These are phyloP conservation scores for Achlya hypogyna DNA, from an alignment of 352 stramenopile genomes.

Conservation along the genomic window DNA sequence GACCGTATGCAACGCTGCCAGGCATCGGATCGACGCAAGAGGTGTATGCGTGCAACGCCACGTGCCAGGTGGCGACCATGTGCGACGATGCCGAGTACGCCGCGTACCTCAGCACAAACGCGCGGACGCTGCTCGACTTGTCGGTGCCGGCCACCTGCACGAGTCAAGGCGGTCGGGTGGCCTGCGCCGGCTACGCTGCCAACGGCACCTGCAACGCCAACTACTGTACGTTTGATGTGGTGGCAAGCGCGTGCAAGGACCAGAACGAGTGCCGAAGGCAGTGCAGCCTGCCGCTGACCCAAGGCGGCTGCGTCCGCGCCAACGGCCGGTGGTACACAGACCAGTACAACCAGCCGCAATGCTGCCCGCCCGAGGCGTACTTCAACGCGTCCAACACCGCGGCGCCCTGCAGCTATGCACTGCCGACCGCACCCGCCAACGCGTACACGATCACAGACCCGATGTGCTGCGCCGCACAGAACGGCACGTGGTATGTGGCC, in stretches of 20 bases:
- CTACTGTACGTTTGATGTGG: slow-evolving; percentile 4
- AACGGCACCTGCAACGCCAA: neutral
- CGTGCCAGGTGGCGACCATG: neutral
- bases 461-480: neutral
- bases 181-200: neutral
- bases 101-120: neutral
- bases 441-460: slow-evolving; percentile 1
- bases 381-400: neutral
- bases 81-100: slow-evolving; percentile 8
- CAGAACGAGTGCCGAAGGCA: neutral
- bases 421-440: neutral
- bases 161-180: neutral
- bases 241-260: neutral
- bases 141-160: neutral
- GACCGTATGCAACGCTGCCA: neutral
- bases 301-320: neutral
- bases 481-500: slow-evolving; percentile 6
- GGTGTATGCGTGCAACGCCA: neutral
- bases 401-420: neutral
- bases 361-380: slow-evolving; percentile 7
- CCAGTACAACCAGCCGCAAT: neutral
- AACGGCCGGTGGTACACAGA: neutral
- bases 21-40: neutral
- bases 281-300: neutral
- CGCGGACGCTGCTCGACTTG: neutral